A percentile compares a stretch with the other conserved stretches of the same genome.
phyloP scores from a whole-genome alignment of 768 basidiomycete species.

The Asterophora lycoperdoides region DNA sequence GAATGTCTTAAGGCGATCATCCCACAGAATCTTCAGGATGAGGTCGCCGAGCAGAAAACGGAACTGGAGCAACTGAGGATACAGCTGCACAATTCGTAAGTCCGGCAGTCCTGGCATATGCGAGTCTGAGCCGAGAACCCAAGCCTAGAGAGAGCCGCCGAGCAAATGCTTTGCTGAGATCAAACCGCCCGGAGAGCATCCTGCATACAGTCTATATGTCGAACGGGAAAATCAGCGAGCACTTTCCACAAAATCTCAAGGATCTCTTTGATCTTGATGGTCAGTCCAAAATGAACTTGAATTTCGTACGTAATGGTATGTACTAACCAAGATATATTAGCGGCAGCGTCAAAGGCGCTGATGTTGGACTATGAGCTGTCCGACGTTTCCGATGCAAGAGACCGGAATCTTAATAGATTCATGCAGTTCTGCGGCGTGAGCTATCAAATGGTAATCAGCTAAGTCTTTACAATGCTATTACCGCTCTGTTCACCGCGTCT shows the following conservation, averaged over 20 bases:
- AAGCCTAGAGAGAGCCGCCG: slow-evolving; percentile 51
- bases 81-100: slow-evolving; percentile 56
- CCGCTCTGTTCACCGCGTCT: slow-evolving; percentile 2
- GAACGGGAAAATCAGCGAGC: slow-evolving; percentile 42
- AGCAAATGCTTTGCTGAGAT: slow-evolving; percentile 44
- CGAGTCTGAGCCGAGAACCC: not conserved
- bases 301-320: not conserved
- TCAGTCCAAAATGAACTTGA: slow-evolving; percentile 23
- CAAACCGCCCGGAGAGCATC: slow-evolving; percentile 33
- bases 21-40: slow-evolving; percentile 44
- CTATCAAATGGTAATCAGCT: slow-evolving; percentile 45
- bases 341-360: slow-evolving; percentile 29
- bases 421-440: slow-evolving; percentile 55
- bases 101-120: not conserved
- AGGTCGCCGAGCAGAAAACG: slow-evolving; percentile 39
- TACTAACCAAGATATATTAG: slow-evolving; percentile 17
- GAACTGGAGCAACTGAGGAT: slow-evolving; percentile 44
- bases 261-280: slow-evolving; percentile 51
- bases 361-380: slow-evolving; percentile 36
- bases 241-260: slow-evolving; percentile 49
- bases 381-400: slow-evolving; percentile 35
- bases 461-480: slow-evolving; percentile 11
- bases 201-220: slow-evolving; percentile 46
- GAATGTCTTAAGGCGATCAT: slow-evolving; percentile 43
- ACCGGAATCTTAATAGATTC: slow-evolving; percentile 50